Base-by-base conservation (phyloP, 768 basidiomycete species). In the Boletellus ananas region DNA sequence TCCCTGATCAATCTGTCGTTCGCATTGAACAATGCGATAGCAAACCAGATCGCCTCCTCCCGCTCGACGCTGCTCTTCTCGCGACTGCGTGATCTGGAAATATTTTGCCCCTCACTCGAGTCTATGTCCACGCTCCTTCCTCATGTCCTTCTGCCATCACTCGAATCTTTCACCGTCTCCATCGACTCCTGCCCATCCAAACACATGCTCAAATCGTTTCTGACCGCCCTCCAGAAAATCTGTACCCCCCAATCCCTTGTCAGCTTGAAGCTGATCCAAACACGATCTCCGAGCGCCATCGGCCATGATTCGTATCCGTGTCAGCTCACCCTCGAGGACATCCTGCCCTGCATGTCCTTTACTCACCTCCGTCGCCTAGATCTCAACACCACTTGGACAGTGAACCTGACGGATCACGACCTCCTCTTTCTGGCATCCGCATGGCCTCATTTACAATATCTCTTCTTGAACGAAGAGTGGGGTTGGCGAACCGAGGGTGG, bases 391-490 rank as follows among this genome's bases (percentile, higher is more conserved):
- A 37, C 43, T 9, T 61, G 47, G 34, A 35, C 35, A 6, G 47
- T 63, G 7, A 38, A 46, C 14, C 34, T 63, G 41, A 34, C 34
- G 5, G 53, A 58, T 16, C 12, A 36, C 4, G 52, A 55, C 45
- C 29, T 61, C 18, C 31, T 58, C 18, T 39, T 43, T 9, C n/a
- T 62, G 39, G 55, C 56, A 0, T 44, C 58, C 11, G 48, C 56
- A 3, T 62, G 61, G 53, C 58, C 58, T 4, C 51, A 34, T 12
- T 44, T 63, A 4, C 44, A 60, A 17, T 16, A 23, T 12, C 49
- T 62, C 10, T 35, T 49, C 45, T 50, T 62, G 10, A 62, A 63
- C 23, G 44, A 50, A 35, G 49, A 55, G 11, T 61, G 50, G 49
- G 62, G 62, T 14, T 63, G 61, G 58, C 48, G 47, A 13, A 39